Base-by-base conservation (phyloP, 306 rosid genomes). In the Delonix regia region DNA sequence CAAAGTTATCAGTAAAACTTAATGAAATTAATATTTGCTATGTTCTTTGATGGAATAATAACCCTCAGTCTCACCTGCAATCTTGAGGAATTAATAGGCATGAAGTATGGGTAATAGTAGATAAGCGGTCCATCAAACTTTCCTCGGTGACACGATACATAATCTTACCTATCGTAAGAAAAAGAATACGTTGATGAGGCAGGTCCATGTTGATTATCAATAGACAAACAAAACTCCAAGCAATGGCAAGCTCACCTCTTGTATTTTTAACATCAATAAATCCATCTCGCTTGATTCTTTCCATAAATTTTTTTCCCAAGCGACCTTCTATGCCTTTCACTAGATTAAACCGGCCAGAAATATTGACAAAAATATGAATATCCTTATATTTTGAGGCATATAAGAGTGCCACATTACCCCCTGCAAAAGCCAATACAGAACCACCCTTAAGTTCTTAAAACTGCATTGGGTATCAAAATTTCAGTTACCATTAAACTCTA, bases 281-380 rank as follows among this genome's bases (percentile, higher is more conserved):
- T 69, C 97, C 98, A 72, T 87, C 85, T 86, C 75, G 82, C 84
- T 88, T 94, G 81, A 92, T 94, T 87, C 87, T 87, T 79, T 82
- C 92, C 13, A 86, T 77, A 82, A 86, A 94, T 27, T 89, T 86
- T 83, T 85, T 84, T 22, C 97, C 97, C 83, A 94, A 76, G 83
- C 95, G 97, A 76, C 87, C 86, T 86, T 94, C 99, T 80, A 92
- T 90, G 21, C 99, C 97, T 83, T 85, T 83, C 55, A 74, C 77
- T 44, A 92, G 86, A 87, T 94, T 82, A 83, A 92, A 94, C 42
- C 97, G 97, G 15, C 97, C 99, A 84, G 99, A 88, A 51, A 94
- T 86, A 76, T 92, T 94, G 79, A 94, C 94, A 79, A 89, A 85
- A 10, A 42, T 39, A 63, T 82, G 75, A 75, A 92, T 79, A 79